phyloP scores from a whole-genome alignment of 2,329 filamentous ascomycete species.

The Trichoderma sp. region DNA sequence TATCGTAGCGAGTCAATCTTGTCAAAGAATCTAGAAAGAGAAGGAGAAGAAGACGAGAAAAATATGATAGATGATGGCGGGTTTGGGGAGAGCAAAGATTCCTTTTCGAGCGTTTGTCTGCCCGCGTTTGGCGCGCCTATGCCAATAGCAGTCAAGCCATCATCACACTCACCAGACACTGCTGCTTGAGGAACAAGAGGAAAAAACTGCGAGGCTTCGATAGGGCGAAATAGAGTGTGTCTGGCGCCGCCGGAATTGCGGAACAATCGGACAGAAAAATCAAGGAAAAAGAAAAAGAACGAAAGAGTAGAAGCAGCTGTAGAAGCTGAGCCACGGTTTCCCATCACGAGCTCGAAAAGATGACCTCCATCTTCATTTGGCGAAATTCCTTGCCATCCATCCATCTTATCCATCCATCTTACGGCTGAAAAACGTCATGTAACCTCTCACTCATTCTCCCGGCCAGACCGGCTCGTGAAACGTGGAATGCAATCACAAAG shows the following conservation, averaged over 20 bases:
- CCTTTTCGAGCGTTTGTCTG: not conserved
- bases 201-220: not conserved
- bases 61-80: not conserved
- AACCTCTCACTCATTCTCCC: not conserved
- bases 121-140: constrained; percentile 15
- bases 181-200: not conserved
- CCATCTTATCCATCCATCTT: not conserved
- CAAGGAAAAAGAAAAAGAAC: not conserved
- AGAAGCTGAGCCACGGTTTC: not conserved
- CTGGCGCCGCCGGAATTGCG: not conserved
- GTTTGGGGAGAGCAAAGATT: not conserved
- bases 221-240: not conserved
- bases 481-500: not conserved
- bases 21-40: not conserved
- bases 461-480: not conserved
- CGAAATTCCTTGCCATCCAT: not conserved
- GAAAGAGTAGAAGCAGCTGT: not conserved
- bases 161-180: no score
- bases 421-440: not conserved
- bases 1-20: not conserved
- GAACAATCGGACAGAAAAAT: not conserved
- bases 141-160: not conserved
- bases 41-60: not conserved
- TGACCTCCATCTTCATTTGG: not conserved
- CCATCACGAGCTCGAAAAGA: not conserved